These are phyloP conservation scores for Sporisorium scitamineum DNA, from an alignment of 1,284 basidiomycete species.

Conservation along the genomic window DNA sequence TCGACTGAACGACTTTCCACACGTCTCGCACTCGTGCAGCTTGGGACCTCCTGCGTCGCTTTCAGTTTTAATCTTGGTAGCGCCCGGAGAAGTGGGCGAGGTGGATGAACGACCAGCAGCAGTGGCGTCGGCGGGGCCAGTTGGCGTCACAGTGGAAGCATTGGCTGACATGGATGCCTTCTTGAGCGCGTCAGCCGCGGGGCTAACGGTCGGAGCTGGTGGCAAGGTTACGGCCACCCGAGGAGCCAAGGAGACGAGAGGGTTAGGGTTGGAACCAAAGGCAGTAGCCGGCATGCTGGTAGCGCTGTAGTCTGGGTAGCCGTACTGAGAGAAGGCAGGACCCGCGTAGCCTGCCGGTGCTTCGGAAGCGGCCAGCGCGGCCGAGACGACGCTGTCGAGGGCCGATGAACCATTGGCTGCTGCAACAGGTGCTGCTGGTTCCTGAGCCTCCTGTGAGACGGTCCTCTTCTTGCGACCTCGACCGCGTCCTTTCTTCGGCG, in stretches of 20 bases:
- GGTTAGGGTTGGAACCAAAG: slow-evolving; percentile 44
- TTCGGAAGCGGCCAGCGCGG: slow-evolving; percentile 30
- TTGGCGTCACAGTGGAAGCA: slow-evolving; percentile 16
- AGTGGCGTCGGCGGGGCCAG: not conserved
- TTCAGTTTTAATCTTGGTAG: slow-evolving; percentile 52
- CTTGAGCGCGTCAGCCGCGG: slow-evolving; percentile 15
- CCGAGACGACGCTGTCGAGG: slow-evolving; percentile 32
- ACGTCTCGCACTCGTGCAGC: slow-evolving; percentile 66
- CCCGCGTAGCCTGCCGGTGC: slow-evolving; percentile 22
- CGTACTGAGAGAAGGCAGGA: slow-evolving; percentile 39
- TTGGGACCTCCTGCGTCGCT: slow-evolving; percentile 68
- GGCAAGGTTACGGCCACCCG: slow-evolving; percentile 38
- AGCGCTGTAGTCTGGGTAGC: slow-evolving; percentile 46
- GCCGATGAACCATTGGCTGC: slow-evolving; percentile 13
- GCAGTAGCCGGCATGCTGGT: slow-evolving; percentile 37
- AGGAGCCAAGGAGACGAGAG: slow-evolving; percentile 43
- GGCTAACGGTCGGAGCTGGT: slow-evolving; percentile 12
- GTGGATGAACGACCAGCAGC: slow-evolving; percentile 27
- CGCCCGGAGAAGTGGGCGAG: slow-evolving; percentile 34
- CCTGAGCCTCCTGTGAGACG: slow-evolving; percentile 21
- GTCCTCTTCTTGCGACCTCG: slow-evolving; percentile 45
- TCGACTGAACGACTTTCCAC: slow-evolving; percentile 66
- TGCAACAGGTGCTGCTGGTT: slow-evolving; percentile 6
- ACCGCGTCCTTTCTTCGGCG: slow-evolving; percentile 38
- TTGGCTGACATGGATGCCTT: slow-evolving; percentile 9